These are phyloP conservation scores for Musa beccarii DNA, from an alignment of 176 grass and related monocot genomes.

Conservation along the genomic window DNA sequence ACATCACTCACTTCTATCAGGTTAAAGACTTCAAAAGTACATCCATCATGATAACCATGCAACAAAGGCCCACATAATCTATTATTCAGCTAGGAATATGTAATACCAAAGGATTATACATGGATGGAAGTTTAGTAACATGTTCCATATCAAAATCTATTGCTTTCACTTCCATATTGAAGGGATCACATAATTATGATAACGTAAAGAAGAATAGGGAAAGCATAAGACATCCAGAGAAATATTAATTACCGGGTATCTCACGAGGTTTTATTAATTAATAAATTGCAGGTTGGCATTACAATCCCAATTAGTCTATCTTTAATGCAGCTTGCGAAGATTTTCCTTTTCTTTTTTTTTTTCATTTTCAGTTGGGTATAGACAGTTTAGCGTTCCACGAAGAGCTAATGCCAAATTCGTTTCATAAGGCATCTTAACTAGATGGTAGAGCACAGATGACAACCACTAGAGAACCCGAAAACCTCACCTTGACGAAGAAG, in stretches of 20 bases:
- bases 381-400: background rate
- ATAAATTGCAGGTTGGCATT: too few species aligned
- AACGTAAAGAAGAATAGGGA: background rate
- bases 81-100: background rate
- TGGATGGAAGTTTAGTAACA: background rate
- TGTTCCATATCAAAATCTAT: background rate
- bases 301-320: too few species aligned
- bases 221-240: background rate
- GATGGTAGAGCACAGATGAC: background rate
- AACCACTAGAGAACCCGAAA: background rate
- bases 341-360: too few species aligned
- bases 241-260: background rate
- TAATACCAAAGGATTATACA: background rate
- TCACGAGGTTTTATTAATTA: too few species aligned
- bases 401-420: background rate
- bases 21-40: background rate
- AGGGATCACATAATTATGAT: background rate
- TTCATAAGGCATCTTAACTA: background rate
- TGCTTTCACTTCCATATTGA: background rate
- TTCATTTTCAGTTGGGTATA: background rate
- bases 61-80: background rate
- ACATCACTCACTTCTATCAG: slow-evolving; percentile 3
- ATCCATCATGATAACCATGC: background rate
- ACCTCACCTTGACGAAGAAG: slow-evolving; percentile 66
- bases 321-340: too few species aligned